A percentile compares a stretch with the other conserved stretches of the same genome.
Evolutionary conservation across 2,329 filamentous ascomycete genomes (phyloP).

Genomic region (Stachybotrys chartarum): DNA sequence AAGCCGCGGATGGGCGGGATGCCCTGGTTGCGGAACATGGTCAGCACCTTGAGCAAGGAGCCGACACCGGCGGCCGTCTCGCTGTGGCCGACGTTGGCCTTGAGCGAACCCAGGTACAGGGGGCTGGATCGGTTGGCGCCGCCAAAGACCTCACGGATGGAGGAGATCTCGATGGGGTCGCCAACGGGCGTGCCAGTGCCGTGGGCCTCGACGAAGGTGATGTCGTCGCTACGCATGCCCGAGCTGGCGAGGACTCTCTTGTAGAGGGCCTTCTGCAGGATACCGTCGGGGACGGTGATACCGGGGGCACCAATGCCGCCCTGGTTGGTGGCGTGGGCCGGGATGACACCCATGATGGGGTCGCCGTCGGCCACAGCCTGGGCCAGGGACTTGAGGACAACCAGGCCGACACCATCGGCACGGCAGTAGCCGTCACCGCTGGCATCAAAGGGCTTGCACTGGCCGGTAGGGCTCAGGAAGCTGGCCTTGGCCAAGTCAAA

Average conservation of each 20-base stretch:
- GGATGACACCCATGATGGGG: slow-evolving; percentile 36
- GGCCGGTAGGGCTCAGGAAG: slow-evolving; percentile 20
- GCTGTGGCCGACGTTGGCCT: slow-evolving; percentile 21
- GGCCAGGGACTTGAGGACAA: slow-evolving; percentile 39
- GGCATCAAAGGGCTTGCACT: slow-evolving; percentile 18
- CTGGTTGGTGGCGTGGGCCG: slow-evolving; percentile 25
- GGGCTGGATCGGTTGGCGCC: background rate
- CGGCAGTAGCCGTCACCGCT: slow-evolving; percentile 40
- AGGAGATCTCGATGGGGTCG: slow-evolving; percentile 32
- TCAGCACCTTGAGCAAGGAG: slow-evolving; percentile 12
- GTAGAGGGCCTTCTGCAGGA: slow-evolving; percentile 21
- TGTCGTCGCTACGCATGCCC: slow-evolving; percentile 25
- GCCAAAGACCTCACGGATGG: slow-evolving; percentile 11
- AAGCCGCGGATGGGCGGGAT: background rate
- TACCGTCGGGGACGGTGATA: slow-evolving; percentile 18
- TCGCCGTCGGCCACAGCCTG: slow-evolving; percentile 45
- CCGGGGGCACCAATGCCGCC: slow-evolving; percentile 16
- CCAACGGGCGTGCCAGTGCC: slow-evolving; percentile 41
- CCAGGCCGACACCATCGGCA: slow-evolving; percentile 35
- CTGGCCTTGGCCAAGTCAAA: slow-evolving; percentile 12
- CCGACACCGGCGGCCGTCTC: background rate
- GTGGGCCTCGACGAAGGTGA: slow-evolving; percentile 34
- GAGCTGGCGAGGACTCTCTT: slow-evolving; percentile 15
- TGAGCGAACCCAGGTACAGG: slow-evolving; percentile 19
- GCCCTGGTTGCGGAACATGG: background rate